Evolutionary conservation across 495 filamentous ascomycete genomes (phyloP), one percentile per base, ranked within the genome.

Genomic region (Darksidea phi): DNA sequence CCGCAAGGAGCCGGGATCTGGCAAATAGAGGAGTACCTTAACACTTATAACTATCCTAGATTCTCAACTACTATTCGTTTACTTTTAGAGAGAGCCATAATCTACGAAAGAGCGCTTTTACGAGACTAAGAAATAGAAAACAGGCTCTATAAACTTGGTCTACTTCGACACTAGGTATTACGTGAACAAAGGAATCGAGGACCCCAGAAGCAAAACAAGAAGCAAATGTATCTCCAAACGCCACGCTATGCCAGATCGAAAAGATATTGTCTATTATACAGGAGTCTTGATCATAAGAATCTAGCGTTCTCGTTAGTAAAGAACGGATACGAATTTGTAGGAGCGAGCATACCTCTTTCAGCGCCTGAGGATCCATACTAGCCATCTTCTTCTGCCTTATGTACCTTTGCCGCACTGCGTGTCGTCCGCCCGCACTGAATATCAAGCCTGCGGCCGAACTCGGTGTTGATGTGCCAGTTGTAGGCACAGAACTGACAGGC

Each of bases 341-440:
- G 11, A 18, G 43, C 18, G 11, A 5, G 52, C 54, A 36, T 73
- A 89, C 88, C 82, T 93, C 87, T 61, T 90, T 90, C 51, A 93
- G 73, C 6, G 88, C 87, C 66, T 83, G 82, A 36, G 79, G 76
- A 71, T 93, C 86, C 73, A 87, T 77, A 43, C 86, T 78, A 2
- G 89, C 88, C 77, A 82, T 81, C 69, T 81, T 85, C 75, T 95
- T 95, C 66, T 90, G 87, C 38, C 83, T 85, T 67, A 93, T 92
- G 67, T 88, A 86, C 47, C 87, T 79, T 51, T 83, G 78, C 63
- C 90, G 78, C 51, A 88, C 81, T 43, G 83, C 76, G 68, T 88
- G 85, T 51, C 87, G 79, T 23, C 77, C 81, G 28, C 63, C 59
- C 12, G 50, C 45, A 1, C 48, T 49, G 47, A 74, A 67, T 18